Percentiles rank a stretch among this genome's conserved stretches.
Evolutionary conservation across 306 rosid genomes (phyloP).

Genomic region (Sophora flavescens): DNA sequence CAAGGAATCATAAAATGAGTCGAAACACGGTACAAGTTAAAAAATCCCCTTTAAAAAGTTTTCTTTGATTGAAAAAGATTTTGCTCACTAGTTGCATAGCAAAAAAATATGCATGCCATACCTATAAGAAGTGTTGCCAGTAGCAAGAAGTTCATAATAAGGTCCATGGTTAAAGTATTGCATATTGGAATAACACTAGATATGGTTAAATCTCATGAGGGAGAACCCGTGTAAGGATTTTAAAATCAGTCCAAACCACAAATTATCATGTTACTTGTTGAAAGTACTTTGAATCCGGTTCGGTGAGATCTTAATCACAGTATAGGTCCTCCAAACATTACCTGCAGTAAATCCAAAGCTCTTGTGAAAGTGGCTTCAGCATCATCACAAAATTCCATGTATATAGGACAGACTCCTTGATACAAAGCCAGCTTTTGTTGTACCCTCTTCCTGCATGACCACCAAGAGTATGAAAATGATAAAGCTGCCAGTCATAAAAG

Average conservation of each 20-base stretch:
- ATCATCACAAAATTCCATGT: conserved; percentile 86
- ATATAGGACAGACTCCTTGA: conserved; percentile 92
- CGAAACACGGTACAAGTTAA: background rate
- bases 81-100: conserved; percentile 15
- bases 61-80: background rate
- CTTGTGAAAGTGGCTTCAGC: conserved; percentile 74
- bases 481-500: conserved; percentile 24
- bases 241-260: background rate
- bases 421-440: conserved; percentile 86
- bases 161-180: conserved; percentile 3
- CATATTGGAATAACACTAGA: background rate
- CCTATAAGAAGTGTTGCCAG: background rate
- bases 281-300: background rate
- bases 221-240: background rate
- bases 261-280: conserved; percentile 11
- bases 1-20: background rate
- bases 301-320: background rate
- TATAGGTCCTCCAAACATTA: conserved; percentile 38
- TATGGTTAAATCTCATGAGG: background rate
- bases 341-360: conserved; percentile 77
- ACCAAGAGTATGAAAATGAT: conserved; percentile 41
- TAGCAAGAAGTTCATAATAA: background rate
- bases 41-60: background rate
- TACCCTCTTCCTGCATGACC: conserved; percentile 76
- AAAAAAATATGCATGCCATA: background rate